Percentiles rank a stretch among this genome's conserved stretches.
phyloP scores from a whole-genome alignment of 2,329 filamentous ascomycete species.

The Fusarium sp. region DNA sequence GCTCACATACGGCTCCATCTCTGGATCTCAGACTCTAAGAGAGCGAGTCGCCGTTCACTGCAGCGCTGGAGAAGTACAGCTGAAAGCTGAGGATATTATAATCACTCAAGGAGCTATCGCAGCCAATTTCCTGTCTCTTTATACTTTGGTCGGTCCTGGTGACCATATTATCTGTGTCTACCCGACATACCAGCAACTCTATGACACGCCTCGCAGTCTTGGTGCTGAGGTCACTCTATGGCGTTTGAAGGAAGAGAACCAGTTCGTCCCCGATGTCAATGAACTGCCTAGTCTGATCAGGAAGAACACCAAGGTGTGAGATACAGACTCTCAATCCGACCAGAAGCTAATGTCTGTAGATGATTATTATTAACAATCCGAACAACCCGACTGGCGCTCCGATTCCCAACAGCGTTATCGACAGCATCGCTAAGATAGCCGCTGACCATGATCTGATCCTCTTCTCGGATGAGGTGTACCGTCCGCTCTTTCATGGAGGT shows the following conservation, averaged over 20 bases:
- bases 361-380: constrained; percentile 73
- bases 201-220: constrained; percentile 76
- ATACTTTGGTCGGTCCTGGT: constrained; percentile 74
- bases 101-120: constrained; percentile 84
- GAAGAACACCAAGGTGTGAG: constrained; percentile 72
- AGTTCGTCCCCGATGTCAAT: constrained; percentile 73
- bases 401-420: constrained; percentile 69
- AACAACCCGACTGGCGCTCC: constrained; percentile 85
- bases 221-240: constrained; percentile 83
- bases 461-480: constrained; percentile 84
- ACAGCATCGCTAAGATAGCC: constrained; percentile 72
- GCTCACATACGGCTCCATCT: constrained; percentile 79
- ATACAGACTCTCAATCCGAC: not conserved
- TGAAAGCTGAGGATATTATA: constrained; percentile 70
- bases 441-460: constrained; percentile 71
- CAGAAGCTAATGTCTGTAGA: constrained; percentile 28
- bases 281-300: constrained; percentile 74
- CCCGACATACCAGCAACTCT: constrained; percentile 88
- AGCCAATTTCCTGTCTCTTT: constrained; percentile 82
- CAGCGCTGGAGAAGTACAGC: constrained; percentile 62
- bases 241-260: constrained; percentile 72
- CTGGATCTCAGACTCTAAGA: constrained; percentile 72
- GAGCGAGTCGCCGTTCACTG: constrained; percentile 73
- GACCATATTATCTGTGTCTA: constrained; percentile 90
- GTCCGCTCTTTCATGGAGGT: constrained; percentile 78